A percentile compares a stretch with the other conserved stretches of the same genome.
phyloP scores from a whole-genome alignment of 1,284 basidiomycete species.

The Moesziomyces sp. region DNA sequence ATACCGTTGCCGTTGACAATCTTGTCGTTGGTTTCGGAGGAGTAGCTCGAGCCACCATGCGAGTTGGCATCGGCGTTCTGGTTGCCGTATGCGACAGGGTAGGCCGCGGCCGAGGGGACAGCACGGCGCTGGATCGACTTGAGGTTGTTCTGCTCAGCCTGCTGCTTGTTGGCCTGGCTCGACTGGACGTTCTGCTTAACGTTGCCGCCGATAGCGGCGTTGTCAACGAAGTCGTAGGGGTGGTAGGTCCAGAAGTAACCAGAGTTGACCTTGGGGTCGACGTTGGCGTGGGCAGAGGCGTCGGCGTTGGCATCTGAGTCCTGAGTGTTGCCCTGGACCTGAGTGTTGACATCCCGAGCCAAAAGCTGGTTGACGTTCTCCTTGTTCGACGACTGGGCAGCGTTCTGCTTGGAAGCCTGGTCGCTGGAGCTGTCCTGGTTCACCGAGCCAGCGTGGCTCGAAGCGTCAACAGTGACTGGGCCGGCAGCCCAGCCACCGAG shows the following conservation, averaged over 20 bases:
- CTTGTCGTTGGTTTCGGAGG: constrained; percentile 34
- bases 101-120: constrained; percentile 4
- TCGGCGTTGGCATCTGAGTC: constrained; percentile 14
- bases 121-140: constrained; percentile 7
- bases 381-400: constrained; percentile 21
- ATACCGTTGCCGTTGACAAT: constrained; percentile 25
- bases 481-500: constrained; percentile 18
- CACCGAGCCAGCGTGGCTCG: constrained; percentile 24
- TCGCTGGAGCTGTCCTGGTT: constrained; percentile 22
- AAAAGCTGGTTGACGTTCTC: constrained; percentile 13
- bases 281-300: constrained; percentile 11
- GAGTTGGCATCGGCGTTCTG: constrained; percentile 29
- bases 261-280: constrained; percentile 5
- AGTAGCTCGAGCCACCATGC: constrained; percentile 14
- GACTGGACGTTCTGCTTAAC: constrained; percentile 20
- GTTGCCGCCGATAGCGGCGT: constrained; percentile 14
- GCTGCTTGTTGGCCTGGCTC: constrained; percentile 26
- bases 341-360: constrained; percentile 16
- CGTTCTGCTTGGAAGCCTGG: constrained; percentile 26
- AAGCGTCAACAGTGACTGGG: constrained; percentile 24
- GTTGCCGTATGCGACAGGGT: constrained; percentile 4
- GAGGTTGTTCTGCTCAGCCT: constrained; percentile 16
- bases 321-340: constrained; percentile 29
- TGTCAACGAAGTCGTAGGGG: constrained; percentile 15
- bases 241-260: constrained; percentile 34